phyloP scores from a whole-genome alignment of 2,329 filamentous ascomycete genomes.

The Ustulina deusta region DNA sequence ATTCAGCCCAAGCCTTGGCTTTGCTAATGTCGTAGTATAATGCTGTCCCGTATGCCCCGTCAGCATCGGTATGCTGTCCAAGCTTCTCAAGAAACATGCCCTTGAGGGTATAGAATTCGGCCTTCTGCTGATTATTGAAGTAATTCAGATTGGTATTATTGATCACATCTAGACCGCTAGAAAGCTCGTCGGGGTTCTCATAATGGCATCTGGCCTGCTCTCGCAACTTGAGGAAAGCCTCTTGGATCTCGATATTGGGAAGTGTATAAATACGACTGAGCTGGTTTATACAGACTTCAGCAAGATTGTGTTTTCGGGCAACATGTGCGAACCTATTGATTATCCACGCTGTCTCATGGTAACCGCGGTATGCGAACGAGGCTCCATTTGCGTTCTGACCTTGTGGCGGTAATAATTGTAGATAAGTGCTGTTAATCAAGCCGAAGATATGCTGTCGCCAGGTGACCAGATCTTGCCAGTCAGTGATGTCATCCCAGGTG shows the following conservation, averaged over 20 bases:
- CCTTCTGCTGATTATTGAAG: constrained; percentile 95
- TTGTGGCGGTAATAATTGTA: constrained; percentile 83
- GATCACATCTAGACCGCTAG: constrained; percentile 94
- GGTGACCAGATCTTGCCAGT: constrained; percentile 99
- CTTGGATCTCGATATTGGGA: constrained; percentile 99
- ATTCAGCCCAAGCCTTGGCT: constrained; percentile 98
- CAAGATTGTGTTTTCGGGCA: constrained; percentile 94
- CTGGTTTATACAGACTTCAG: constrained; percentile 97
- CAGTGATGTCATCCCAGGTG: constrained; percentile 99
- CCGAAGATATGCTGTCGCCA: constrained; percentile 99
- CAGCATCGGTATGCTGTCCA: constrained; percentile 88
- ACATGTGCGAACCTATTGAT: constrained; percentile 99
- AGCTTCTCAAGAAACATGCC: constrained; percentile 99
- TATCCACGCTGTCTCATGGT: constrained; percentile 99
- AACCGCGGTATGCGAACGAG: constrained; percentile 95
- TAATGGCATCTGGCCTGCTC: constrained; percentile 99
- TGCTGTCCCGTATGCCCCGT: constrained; percentile 93
- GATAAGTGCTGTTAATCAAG: constrained; percentile 93
- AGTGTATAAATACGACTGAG: constrained; percentile 98
- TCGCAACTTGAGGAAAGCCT: constrained; percentile 97
- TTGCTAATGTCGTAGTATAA: constrained; percentile 95
- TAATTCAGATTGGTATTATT: constrained; percentile 99
- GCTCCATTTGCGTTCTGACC: constrained; percentile 87
- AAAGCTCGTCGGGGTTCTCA: constrained; percentile 92
- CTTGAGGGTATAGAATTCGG: constrained; percentile 98